phyloP scores from a whole-genome alignment of 768 basidiomycete species.

The Tricholoma sp. region DNA sequence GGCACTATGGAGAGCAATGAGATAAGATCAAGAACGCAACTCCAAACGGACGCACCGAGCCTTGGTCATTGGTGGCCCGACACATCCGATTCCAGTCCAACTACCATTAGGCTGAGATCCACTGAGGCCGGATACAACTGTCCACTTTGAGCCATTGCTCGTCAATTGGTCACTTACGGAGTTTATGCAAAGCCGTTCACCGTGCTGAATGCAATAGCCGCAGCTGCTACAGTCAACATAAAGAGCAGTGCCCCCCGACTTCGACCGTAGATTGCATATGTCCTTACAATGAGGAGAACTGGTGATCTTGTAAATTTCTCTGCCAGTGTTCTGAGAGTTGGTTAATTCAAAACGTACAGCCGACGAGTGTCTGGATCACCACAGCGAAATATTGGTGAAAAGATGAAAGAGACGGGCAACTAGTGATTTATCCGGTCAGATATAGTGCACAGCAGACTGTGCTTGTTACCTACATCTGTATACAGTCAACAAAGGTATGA shows the following conservation, averaged over 20 bases:
- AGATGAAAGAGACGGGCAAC: conserved; percentile 18
- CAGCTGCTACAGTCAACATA: conserved; percentile 19
- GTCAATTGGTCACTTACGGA: neutral
- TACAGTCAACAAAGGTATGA: neutral
- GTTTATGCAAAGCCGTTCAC: conserved; percentile 11
- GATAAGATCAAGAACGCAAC: neutral
- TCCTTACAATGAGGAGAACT: conserved; percentile 35
- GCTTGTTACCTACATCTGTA: conserved; percentile 4
- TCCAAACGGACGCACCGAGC: conserved; percentile 13
- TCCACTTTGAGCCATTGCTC: conserved; percentile 14
- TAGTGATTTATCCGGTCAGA: conserved; percentile 6
- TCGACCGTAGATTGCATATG: conserved; percentile 35
- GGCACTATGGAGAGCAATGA: conserved; percentile 7
- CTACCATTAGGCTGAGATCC: neutral
- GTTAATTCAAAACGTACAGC: conserved; percentile 24
- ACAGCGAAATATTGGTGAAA: conserved; percentile 30
- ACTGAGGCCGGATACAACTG: conserved; percentile 12
- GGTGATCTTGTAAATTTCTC: neutral
- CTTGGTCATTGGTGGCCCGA: conserved; percentile 15
- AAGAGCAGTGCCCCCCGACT: conserved; percentile 21
- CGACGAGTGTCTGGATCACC: conserved; percentile 32
- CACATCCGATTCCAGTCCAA: conserved; percentile 14
- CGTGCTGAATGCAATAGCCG: conserved; percentile 22
- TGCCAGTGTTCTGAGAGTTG: neutral
- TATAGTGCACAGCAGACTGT: neutral